A percentile compares a stretch with the other conserved stretches of the same genome.
These are phyloP conservation scores for Suillus hirtellus DNA, from an alignment of 768 basidiomycete species.

Conservation along the genomic window DNA sequence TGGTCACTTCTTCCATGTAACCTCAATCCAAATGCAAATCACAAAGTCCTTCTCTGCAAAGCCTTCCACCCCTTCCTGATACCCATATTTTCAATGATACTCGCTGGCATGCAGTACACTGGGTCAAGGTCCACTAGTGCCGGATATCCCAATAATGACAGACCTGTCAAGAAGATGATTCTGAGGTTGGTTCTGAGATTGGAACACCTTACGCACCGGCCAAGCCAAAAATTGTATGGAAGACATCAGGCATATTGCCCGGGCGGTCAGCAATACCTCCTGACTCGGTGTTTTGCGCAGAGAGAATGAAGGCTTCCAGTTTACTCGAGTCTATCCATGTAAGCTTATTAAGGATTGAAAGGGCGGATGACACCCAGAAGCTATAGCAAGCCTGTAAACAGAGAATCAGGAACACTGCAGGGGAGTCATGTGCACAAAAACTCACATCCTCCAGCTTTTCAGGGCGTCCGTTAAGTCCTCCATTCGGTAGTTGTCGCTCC, in stretches of 20 bases:
- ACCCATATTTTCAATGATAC: constrained; percentile 58
- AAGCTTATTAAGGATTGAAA: constrained; percentile 81
- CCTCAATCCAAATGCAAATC: background rate
- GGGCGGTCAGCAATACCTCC: constrained; percentile 96
- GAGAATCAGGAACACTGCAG: background rate
- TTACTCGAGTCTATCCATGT: constrained; percentile 87
- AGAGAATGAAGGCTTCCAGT: constrained; percentile 79
- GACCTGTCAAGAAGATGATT: constrained; percentile 44
- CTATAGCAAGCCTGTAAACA: constrained; percentile 88
- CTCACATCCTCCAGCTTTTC: constrained; percentile 95
- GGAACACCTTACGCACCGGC: constrained; percentile 53
- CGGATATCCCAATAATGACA: constrained; percentile 87
- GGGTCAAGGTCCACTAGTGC: constrained; percentile 87
- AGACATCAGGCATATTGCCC: constrained; percentile 93
- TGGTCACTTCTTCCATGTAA: background rate
- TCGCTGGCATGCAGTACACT: constrained; percentile 88
- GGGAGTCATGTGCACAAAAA: constrained; percentile 14
- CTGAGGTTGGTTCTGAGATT: background rate
- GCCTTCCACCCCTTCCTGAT: constrained; percentile 52
- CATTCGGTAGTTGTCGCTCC: constrained; percentile 90
- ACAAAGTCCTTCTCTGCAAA: constrained; percentile 28
- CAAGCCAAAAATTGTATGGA: constrained; percentile 91
- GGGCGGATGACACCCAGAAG: constrained; percentile 90
- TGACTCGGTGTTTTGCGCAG: constrained; percentile 83
- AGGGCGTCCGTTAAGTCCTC: constrained; percentile 95